phyloP scores from a whole-genome alignment of 768 basidiomycete species.

The Mycena crocata region DNA sequence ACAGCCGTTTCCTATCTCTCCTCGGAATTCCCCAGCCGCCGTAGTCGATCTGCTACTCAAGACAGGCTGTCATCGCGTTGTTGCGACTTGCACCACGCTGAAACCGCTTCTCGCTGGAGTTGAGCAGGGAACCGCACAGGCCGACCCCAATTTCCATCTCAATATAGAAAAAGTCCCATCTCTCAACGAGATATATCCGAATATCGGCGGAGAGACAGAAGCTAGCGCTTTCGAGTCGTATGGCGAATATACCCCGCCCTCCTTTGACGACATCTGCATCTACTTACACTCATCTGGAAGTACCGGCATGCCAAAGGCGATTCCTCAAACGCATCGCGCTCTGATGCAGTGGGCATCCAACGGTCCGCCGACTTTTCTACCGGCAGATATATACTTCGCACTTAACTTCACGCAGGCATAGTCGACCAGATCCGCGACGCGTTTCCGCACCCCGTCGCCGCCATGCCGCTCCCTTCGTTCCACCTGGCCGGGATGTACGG shows the following conservation, averaged over 20 bases:
- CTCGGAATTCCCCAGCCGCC: neutral
- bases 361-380: too few species aligned
- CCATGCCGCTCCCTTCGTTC: too few species aligned
- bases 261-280: slow-evolving; percentile 33
- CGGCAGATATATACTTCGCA: too few species aligned
- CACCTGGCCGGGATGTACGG: too few species aligned
- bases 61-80: neutral
- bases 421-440: too few species aligned
- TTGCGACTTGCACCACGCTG: neutral
- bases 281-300: slow-evolving; percentile 56
- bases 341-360: slow-evolving; percentile 41
- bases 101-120: neutral
- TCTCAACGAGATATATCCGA: neutral
- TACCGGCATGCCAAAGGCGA: slow-evolving; percentile 52
- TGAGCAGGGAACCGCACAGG: neutral
- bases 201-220: neutral
- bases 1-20: neutral
- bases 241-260: neutral
- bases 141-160: neutral
- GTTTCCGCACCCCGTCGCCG: too few species aligned
- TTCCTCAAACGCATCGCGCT: slow-evolving; percentile 41
- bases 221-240: neutral
- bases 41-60: neutral
- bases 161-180: neutral
- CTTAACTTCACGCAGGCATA: too few species aligned